Base-by-base conservation (phyloP, 2,329 filamentous ascomycete species). In the Colletotrichum sojae region DNA sequence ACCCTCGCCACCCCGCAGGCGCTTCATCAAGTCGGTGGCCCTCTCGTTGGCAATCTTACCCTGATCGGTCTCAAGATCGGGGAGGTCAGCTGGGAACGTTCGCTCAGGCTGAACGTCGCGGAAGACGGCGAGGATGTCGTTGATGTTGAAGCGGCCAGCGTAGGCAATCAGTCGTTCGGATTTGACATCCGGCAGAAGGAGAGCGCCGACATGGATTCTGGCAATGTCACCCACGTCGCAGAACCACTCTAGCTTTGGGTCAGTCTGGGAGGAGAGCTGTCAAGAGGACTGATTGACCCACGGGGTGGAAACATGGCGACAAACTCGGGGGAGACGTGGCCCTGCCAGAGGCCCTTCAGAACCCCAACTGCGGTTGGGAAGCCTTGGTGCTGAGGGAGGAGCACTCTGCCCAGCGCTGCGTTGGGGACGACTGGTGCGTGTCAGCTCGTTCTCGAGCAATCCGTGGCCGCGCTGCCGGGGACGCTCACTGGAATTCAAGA, bases 401-500 rank as follows among this genome's bases (percentile, higher is more conserved):
- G 51, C 0, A 73, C 59, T 1, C 31, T 61, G 0, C 78, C 77
- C 6, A 76, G 71, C 56, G 75, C 78, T n/a, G 70, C 68, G 52
- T 74, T 75, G 0, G 78, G 76, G 2, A 79, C 56, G 0, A 80
- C 74, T 69, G 52, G 20, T 5, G 20, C 1, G 18, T 4, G 15
- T 27, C 25, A 45, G 18, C 22, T 25, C 3, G 15, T 45, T 4
- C 31, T 36, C 31, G 31, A 36, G 8, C 31, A 25, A 3, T 25
- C 22, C 22, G 22, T 25, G 31, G 31, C 9, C 12, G 13, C 31
- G 2, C 8, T 15, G 16, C 3, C 2, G 22, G 31, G 22, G n/a
- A 6, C 20, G 48, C 56, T 40, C 45, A 49, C 63, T 31, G 13
- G 20, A 62, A 65, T 80, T 81, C 4, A 78, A 72, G 0, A 74